Evolutionary conservation across 1,284 basidiomycete species (phyloP), one percentile per base, ranked within the genome.

Genomic region (Cryptococcus sp.): DNA sequence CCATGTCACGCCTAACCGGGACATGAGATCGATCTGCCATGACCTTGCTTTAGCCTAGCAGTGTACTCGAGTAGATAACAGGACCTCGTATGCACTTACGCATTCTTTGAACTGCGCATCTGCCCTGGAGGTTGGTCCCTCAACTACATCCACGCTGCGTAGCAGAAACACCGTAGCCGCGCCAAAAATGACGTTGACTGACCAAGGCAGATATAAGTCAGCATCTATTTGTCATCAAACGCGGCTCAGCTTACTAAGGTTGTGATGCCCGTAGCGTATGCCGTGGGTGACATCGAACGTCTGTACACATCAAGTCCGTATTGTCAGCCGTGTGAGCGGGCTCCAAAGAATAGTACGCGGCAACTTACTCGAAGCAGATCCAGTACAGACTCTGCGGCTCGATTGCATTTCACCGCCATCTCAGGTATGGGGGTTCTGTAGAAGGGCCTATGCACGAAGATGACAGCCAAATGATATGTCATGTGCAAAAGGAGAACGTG

Each of bases 381-480:
- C 16, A 66, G 42, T 13, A 67, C 62, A 6, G 47, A 44, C 27
- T 47, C 19, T 1, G 65, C 65, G 2, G 62, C 60, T 17, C 50
- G 51, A 48, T 67, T 59, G 47, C 65, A 67, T 31, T 56, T 61
- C 17, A 47, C 51, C 1, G 56, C 54, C 13, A 56, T 61, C 3
- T 31, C 46, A 4, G 22, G 56, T 17, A 40, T n/a, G 7, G 57
- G 25, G 2, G 57, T 52, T 5, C 66, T 56, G 23, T 68, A 68
- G 50, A 60, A 68, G 2, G 66, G 66, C 23, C 66, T 61, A 49
- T 61, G 58, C 10, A 68, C 54, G 45, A 62, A 64, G 5, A 68
- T 62, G 11, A 56, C 44, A 11, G 51, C 51, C 16, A 68, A 53
- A 42, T 64, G 57, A 27, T 64, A 68, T 6, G 50, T 52, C 50